Conservation (phyloP, 139 green algal genomes). For the Tetratostichococcus sp. region DNA sequence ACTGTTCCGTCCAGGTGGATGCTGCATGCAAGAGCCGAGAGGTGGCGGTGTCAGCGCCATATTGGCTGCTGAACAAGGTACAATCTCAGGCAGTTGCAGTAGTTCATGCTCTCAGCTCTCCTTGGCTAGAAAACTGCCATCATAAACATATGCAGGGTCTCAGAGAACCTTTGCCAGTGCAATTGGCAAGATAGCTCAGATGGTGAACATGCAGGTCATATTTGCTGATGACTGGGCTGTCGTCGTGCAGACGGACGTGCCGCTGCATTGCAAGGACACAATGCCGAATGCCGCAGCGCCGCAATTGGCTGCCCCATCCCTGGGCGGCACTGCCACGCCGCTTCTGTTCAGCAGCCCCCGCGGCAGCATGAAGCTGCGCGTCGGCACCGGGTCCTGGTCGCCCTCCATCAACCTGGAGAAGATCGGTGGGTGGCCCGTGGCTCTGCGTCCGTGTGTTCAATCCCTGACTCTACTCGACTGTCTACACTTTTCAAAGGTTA, state of each 20-base stretch:
- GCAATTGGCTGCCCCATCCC: not conserved
- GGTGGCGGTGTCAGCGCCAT: conserved; percentile 33
- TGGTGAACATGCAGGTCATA: no score
- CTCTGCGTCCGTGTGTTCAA: no score
- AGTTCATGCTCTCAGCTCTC: no score
- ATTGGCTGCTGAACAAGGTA: conserved; percentile 43
- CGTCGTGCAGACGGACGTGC: conserved; percentile 17
- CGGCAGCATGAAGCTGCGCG: conserved; percentile 6
- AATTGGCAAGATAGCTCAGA: no score
- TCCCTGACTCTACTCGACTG: no score
- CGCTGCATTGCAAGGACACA: conserved; percentile 26
- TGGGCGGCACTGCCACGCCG: conserved; percentile 9
- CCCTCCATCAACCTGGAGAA: conserved; percentile 30
- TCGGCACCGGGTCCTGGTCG: conserved; percentile 20
- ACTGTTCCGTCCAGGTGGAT: conserved; percentile 15
- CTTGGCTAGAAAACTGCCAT: no score
- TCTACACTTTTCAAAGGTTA: not conserved
- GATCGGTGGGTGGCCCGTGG: no score
- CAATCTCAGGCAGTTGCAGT: not conserved
- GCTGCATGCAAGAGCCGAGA: conserved; percentile 18
- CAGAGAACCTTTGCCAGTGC: no score
- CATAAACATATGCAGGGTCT: no score
- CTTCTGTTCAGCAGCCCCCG: conserved; percentile 19
- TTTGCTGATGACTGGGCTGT: not conserved
- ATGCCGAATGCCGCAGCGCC: conserved; percentile 1